Conservation (phyloP, 805 yeast species). For the Lachancea quebecensis region DNA sequence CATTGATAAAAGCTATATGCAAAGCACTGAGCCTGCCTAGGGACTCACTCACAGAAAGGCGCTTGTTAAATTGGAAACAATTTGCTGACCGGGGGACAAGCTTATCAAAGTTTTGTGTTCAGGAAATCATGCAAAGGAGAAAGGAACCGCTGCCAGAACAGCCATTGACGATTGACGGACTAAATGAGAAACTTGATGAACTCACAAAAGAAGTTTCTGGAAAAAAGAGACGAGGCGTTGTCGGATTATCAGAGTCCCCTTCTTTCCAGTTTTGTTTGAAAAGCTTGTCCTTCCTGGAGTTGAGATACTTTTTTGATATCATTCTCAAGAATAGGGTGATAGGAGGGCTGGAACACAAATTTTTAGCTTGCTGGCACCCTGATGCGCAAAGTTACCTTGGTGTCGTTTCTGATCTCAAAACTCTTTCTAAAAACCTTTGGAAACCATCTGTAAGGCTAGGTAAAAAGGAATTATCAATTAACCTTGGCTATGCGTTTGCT, state of each 20-base stretch:
- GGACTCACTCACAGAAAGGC: slow-evolving; percentile 52
- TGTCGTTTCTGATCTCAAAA: slow-evolving; percentile 56
- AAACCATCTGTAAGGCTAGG: slow-evolving; percentile 44
- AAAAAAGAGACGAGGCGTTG: slow-evolving; percentile 15
- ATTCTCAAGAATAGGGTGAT: slow-evolving; percentile 54
- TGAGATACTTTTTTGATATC: slow-evolving; percentile 62
- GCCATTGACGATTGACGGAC: slow-evolving; percentile 39
- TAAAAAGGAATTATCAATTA: slow-evolving; percentile 32
- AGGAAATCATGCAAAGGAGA: slow-evolving; percentile 38
- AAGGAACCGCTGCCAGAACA: slow-evolving; percentile 39
- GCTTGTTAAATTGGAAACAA: slow-evolving; percentile 42
- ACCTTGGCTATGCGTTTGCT: slow-evolving; percentile 42
- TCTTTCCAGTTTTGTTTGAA: slow-evolving; percentile 46
- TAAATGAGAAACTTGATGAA: slow-evolving; percentile 41
- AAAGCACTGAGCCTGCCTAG: slow-evolving; percentile 52
- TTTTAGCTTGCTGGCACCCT: slow-evolving; percentile 67
- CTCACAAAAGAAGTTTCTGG: slow-evolving; percentile 31
- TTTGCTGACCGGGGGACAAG: slow-evolving; percentile 38
- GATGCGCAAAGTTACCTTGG: slow-evolving; percentile 62
- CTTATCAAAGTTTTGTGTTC: slow-evolving; percentile 44
- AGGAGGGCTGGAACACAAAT: slow-evolving; percentile 51
- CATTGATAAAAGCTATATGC: slow-evolving; percentile 45
- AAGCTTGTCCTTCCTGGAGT: slow-evolving; percentile 51
- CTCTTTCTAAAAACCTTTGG: slow-evolving; percentile 50
- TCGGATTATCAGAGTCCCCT: slow-evolving; percentile 20